phyloP scores from a whole-genome alignment of 257 asterid species.

The Solanum pinnatisectum region DNA sequence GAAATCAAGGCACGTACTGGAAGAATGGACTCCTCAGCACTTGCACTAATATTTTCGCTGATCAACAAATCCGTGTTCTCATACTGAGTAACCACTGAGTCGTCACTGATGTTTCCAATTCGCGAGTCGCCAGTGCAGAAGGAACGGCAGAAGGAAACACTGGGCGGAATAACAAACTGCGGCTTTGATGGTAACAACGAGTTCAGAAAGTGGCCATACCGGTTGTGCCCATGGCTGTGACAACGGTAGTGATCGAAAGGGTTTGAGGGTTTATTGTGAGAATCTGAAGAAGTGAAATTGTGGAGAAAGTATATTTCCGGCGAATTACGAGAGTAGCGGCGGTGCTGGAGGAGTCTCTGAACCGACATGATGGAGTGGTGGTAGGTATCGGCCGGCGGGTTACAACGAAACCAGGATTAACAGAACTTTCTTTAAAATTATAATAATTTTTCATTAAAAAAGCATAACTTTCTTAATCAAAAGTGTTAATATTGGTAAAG shows the following conservation, averaged over 20 bases:
- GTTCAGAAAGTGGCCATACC: background rate
- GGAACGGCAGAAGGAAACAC: slow-evolving; percentile 7
- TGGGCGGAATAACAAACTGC: background rate
- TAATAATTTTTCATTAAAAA: too few relatives aligned
- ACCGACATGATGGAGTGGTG: background rate
- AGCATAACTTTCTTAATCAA: too few relatives aligned
- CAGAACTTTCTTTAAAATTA: too few relatives aligned
- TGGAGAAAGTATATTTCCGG: background rate
- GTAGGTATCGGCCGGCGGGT: background rate
- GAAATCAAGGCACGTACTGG: slow-evolving; percentile 28
- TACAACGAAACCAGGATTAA: background rate
- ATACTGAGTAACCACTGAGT: slow-evolving; percentile 3
- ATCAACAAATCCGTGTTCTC: background rate
- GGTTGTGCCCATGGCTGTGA: background rate
- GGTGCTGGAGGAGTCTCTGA: background rate
- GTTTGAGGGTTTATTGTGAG: background rate
- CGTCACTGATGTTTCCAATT: background rate
- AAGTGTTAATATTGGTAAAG: too few relatives aligned
- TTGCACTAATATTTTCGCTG: background rate
- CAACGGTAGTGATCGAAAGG: background rate
- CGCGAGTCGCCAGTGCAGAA: slow-evolving; percentile 13
- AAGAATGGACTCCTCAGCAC: slow-evolving; percentile 11
- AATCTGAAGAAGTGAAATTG: background rate
- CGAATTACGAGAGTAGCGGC: slow-evolving; percentile 3
- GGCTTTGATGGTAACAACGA: background rate